A percentile compares a stretch with the other conserved stretches of the same genome.
Conservation (phyloP, 2,329 filamentous ascomycete species). For the Claviceps arundinis region DNA sequence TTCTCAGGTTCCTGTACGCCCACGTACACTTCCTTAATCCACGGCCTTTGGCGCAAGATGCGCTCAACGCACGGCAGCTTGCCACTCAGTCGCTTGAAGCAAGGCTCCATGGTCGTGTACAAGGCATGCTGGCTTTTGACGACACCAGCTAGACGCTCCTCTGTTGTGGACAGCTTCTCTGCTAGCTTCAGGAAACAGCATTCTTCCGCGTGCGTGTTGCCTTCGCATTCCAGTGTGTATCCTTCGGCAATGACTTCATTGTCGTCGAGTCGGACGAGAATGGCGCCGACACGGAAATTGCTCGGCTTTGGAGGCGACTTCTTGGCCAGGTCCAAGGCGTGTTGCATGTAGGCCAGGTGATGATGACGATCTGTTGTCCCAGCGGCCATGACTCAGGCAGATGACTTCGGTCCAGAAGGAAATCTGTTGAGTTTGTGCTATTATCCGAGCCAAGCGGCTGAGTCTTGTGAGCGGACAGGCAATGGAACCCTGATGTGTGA, state of each 20-base stretch:
- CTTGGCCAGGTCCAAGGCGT: conserved; percentile 62
- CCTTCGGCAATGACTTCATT: conserved; percentile 58
- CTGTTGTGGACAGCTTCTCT: conserved; percentile 30
- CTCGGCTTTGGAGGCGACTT: conserved; percentile 75
- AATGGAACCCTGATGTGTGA: neutral
- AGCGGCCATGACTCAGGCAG: conserved; percentile 10
- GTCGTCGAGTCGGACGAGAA: conserved; percentile 49
- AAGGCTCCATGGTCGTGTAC: conserved; percentile 91
- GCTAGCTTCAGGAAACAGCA: conserved; percentile 71
- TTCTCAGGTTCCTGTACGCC: conserved; percentile 82
- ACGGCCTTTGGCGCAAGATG: conserved; percentile 49
- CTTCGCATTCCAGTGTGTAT: conserved; percentile 79
- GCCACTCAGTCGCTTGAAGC: conserved; percentile 58
- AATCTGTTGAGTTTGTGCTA: neutral
- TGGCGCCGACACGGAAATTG: conserved; percentile 89
- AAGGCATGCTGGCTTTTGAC: conserved; percentile 32
- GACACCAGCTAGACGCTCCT: conserved; percentile 38
- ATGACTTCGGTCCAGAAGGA: neutral
- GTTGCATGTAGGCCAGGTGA: conserved; percentile 44
- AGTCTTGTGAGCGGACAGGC: neutral
- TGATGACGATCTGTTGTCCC: conserved; percentile 18
- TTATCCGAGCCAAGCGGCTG: neutral
- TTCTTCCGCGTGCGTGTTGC: conserved; percentile 95
- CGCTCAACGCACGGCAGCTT: conserved; percentile 68
- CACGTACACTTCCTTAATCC: conserved; percentile 68